Conservation (phyloP, 2,329 filamentous ascomycete genomes). For the Pyrenochaeta sp. region DNA sequence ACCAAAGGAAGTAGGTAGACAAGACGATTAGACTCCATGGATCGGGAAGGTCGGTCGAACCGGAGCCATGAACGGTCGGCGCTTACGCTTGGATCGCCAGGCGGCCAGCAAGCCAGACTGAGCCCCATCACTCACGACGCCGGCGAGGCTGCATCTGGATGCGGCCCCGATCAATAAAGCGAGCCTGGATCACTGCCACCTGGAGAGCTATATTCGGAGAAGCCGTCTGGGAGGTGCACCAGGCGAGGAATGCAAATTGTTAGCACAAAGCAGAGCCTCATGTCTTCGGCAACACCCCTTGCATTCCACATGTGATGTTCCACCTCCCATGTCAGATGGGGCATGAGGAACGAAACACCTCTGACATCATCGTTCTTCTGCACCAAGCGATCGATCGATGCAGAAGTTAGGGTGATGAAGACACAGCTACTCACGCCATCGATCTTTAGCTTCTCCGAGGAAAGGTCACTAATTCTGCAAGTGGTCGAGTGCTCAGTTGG, state of each 20-base stretch:
- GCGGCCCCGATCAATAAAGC: not conserved
- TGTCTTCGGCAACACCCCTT: not conserved
- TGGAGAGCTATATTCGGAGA: not conserved
- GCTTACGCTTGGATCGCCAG: conserved; percentile 24
- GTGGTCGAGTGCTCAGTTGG: not conserved
- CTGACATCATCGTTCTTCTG: conserved; percentile 23
- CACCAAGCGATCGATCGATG: not conserved
- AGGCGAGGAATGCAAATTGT: not conserved
- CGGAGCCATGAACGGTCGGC: conserved; percentile 15
- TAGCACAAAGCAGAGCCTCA: not conserved
- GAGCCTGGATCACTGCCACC: not conserved
- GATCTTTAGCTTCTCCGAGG: not conserved
- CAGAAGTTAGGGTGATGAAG: not conserved
- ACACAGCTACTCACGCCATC: not conserved
- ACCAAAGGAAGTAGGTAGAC: conserved; percentile 1
- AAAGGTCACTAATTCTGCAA: not conserved
- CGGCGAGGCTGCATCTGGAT: conserved; percentile 14
- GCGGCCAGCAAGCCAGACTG: not conserved
- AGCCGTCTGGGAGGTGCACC: not conserved
- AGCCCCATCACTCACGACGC: conserved; percentile 5
- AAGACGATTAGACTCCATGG: conserved; percentile 15
- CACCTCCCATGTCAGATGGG: not conserved
- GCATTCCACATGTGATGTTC: not conserved
- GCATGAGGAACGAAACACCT: conserved; percentile 10
- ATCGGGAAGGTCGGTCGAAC: conserved; percentile 24